Evolutionary conservation across 768 basidiomycete species (phyloP), one percentile per base, ranked within the genome.

Genomic region (Mycena rebaudengoi): DNA sequence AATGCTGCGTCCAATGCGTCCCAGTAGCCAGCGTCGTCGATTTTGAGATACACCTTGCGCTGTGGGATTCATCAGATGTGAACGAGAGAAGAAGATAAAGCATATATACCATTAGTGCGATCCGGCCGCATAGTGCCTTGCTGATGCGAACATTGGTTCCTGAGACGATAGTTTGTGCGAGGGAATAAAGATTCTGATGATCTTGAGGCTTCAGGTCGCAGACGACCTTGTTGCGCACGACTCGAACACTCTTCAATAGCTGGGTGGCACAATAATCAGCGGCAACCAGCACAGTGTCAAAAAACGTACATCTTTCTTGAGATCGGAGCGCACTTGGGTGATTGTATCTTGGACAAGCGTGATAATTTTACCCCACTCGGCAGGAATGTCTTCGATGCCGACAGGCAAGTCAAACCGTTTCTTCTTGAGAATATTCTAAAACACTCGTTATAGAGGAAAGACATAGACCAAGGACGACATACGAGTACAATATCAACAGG

Each of bases 401-500:
- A 23, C 18, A 8, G 59, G 59, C 3, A 33, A 23, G 41, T 60
- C 49, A 39, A 60, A 60, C 4, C 59, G 49, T 18, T 60, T 23
- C 39, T 60, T 60, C 30, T 51, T 51, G 28, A 60, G 5, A 23
- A 60, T 49, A 14, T 40, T 35, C 49, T 67, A 30, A 4, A 30
- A 18, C 37, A 55, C 14, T 30, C 25, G 10, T 16, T 10, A 29
- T 7, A 6, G 20, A 28, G 21, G 20, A 30, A 55, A 41, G 16
- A 33, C 11, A n/a, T n/a, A 8, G 7, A 5, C 12, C 29, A 21
- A 4, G 14, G 18, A 41, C 2, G n/a, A 41, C 52, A 35, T 55
- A 73, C 71, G n/a, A 74, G 50, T 43, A 74, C 69, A 60, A 26
- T 37, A 16, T 7, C 8, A 3, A 44, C 53, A 29, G 39, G 26